phyloP scores from a whole-genome alignment of 2,329 filamentous ascomycete genomes.

The Akanthomyces dipterigenus region DNA sequence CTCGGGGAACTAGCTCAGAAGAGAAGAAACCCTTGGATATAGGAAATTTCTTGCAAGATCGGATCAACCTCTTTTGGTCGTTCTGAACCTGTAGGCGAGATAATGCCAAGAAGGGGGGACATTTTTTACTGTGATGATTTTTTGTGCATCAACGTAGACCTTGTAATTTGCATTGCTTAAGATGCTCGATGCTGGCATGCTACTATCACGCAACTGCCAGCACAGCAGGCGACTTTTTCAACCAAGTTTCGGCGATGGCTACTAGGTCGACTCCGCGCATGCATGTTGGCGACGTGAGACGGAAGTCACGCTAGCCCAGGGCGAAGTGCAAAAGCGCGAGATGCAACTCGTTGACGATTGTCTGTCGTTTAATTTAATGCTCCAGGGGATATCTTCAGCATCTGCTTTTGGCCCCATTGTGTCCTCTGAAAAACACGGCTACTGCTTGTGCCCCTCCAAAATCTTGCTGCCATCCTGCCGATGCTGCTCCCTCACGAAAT shows the following conservation, averaged over 20 bases:
- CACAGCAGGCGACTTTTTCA: no score
- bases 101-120: constrained; percentile 57
- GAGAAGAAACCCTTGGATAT: constrained; percentile 52
- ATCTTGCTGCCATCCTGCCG: constrained; percentile 28
- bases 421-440: background rate
- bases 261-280: no score
- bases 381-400: no score
- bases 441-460: constrained; percentile 14
- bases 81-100: constrained; percentile 36
- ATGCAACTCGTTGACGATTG: no score
- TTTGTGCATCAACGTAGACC: background rate
- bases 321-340: no score
- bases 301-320: no score
- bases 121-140: constrained; percentile 25
- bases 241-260: no score
- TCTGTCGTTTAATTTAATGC: no score
- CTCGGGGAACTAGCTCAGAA: constrained; percentile 47
- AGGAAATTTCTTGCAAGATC: constrained; percentile 52
- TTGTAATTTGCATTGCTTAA: background rate
- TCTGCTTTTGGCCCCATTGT: no score
- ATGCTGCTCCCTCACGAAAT: constrained; percentile 48
- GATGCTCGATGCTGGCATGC: no score
- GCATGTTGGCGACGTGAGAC: no score
- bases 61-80: constrained; percentile 24
- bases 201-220: no score